Evolutionary conservation across 2,329 filamentous ascomycete genomes (phyloP), one percentile per base, ranked within the genome.

Genomic region (Sporothrix brunneoviolacea): DNA sequence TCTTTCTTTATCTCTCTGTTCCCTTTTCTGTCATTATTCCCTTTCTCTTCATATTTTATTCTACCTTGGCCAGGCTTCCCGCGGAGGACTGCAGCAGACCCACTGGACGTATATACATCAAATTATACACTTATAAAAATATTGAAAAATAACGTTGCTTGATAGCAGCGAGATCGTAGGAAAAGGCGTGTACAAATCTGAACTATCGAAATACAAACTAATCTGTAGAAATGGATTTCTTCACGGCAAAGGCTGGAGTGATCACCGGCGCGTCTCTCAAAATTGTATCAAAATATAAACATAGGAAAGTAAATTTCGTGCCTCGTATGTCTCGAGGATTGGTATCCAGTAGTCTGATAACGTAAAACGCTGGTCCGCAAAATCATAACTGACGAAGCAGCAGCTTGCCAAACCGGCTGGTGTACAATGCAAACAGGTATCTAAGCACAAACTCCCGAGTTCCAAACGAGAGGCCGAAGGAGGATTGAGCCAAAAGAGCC

Each of bases 321-420:
- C 41, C 43, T 39, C 36, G 32, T 22, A 16, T 36, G 18, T 44
- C 13, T 46, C 33, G 43, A 37, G 43, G 21, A 15, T 32, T 33
- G 43, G 43, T 46, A 46, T 46, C 43, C 43, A 22, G 42, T 46
- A 39, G n/a, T 45, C 30, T 35, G 19, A 46, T 37, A 37, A 37
- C 15, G 32, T 7, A 45, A 27, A 36, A 37, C 43, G 43, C 43
- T 46, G 33, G 9, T 32, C 24, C 4, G 19, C 37, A 27, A 41
- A 27, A 41, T 27, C 27, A 21, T 13, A 32, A 32, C 7, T 21
- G 19, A 38, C 19, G 33, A 12, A 35, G 16, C 33, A n/a, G 10
- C 33, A 35, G n/a, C n/a, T n/a, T n/a, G n/a, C n/a, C n/a, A n/a
- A n/a, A n/a, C n/a, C n/a, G n/a, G n/a, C n/a, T n/a, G n/a, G n/a